Evolutionary conservation across 108 stramenopile genomes (phyloP), one percentile per base, ranked within the genome.

Genomic region (Cylindrotheca closterium): DNA sequence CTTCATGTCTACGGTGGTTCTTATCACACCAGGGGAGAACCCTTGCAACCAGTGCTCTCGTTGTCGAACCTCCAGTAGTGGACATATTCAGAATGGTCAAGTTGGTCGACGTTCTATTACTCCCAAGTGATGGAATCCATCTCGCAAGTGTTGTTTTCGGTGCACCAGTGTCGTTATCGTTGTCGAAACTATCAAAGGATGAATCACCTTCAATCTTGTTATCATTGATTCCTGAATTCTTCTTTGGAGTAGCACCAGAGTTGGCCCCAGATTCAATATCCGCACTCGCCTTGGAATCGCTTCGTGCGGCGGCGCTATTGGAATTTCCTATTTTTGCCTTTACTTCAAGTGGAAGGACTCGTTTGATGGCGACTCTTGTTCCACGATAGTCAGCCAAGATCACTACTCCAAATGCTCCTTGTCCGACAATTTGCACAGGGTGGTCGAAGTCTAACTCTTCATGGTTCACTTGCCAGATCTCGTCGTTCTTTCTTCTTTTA

Each of bases 341-440:
- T 24, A 2, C 8, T 7, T 19, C 7, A 47, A 59, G 71, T 1
- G 77, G 71, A 4, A 78, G 59, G 2, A 78, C 77, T 18, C 77
- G 71, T 30, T 78, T 78, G 21, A 73, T 67, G 3, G 77, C 77
- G 4, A 78, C 77, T 27, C 69, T 30, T 1, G 77, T 78, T 21
- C 77, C 77, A 24, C 77, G 66, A 78, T 79, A 79, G 25, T 70
- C 54, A 0, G 51, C 78, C 3, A 70, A 63, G 31, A 79, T 46
- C n/a, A 79, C 77, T 8, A 78, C 28, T 26, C 77, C 77, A 56
- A 78, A 78, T 23, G 61, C 62, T 15, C 77, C 77, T 47, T 58
- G 71, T 23, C 78, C 78, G 31, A 79, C 45, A 25, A 79, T 42
- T 26, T 58, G 57, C 1, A 64, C 63, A 1, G 63, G 71, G 25